Evolutionary conservation across 805 yeast species (phyloP), one percentile per base, ranked within the genome.

Genomic region (Ogataea nonfermentans): DNA sequence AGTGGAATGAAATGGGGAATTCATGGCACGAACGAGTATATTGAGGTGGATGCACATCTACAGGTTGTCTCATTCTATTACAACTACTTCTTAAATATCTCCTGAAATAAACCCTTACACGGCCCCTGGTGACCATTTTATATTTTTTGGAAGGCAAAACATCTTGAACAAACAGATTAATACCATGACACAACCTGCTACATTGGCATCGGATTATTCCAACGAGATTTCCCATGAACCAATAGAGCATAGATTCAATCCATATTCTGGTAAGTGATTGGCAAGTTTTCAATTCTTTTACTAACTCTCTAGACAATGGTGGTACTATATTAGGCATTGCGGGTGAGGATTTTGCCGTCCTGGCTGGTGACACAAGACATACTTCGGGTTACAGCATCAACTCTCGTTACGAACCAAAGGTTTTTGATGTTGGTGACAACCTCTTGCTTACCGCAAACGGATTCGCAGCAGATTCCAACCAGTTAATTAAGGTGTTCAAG

Each of bases 311-410:
- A 46, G 96, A 90, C 65, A 88, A 90, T 56, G 99, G 99, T 55
- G 99, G 99, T 57, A 91, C 98, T 6, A 90, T 91, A 40, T 69
- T 93, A 52, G 99, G 98, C 37, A 93, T 93, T 65, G 97, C 99
- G 1, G 99, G 99, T 35, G 86, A 88, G 62, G 97, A 93, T 65
- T 93, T 89, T 57, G 96, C 96, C 13, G 93, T 93, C 24, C 72
- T 93, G 46, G 99, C 99, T 1, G 98, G 98, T 32, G 99, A 93
- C 63, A 93, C 99, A n/a, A 83, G 99, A 71, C 95, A 85, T 57
- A 87, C 95, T 4, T 81, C 84, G 13, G 99, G 97, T 15, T 93
- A 89, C 67, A 81, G 86, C 47, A 93, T 93, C 63, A 89, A 93
- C 62, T 81, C 97, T 8, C 80, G 99, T 59, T 81, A 84, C 62